phyloP scores from a whole-genome alignment of 805 yeast species.

The Saccharomycopsis amapae region DNA sequence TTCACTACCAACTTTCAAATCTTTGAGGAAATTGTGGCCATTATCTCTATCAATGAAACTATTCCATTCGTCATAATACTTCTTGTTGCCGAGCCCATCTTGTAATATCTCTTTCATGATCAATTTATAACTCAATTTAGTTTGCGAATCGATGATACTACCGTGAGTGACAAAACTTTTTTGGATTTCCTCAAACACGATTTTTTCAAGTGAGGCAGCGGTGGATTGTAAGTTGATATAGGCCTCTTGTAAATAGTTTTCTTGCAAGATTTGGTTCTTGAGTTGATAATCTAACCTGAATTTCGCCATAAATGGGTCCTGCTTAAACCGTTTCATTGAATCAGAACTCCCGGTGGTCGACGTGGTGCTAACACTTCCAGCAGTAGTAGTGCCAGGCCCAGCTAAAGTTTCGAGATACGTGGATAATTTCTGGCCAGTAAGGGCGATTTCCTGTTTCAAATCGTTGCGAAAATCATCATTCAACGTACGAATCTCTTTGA shows the following conservation, averaged over 20 bases:
- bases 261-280: constrained; percentile 56
- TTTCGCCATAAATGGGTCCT: constrained; percentile 60
- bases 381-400: constrained; percentile 22
- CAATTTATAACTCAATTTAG: constrained; percentile 30
- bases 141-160: constrained; percentile 44
- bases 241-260: constrained; percentile 58
- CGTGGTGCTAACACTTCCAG: constrained; percentile 22
- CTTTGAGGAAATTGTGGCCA: constrained; percentile 35
- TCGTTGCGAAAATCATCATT: constrained; percentile 57
- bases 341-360: no score
- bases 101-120: constrained; percentile 46
- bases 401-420: constrained; percentile 29
- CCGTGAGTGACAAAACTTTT: constrained; percentile 46
- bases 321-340: constrained; percentile 24
- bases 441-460: constrained; percentile 52
- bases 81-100: constrained; percentile 46
- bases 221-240: constrained; percentile 56
- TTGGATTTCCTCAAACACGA: constrained; percentile 57
- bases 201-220: constrained; percentile 58
- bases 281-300: constrained; percentile 58
- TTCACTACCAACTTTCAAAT: constrained; percentile 33
- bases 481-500: constrained; percentile 47
- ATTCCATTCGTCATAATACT: constrained; percentile 65
- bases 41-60: constrained; percentile 41
- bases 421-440: constrained; percentile 50